These are phyloP conservation scores for Sporothrix schenckii DNA, from an alignment of 2,329 filamentous ascomycete species.

Conservation along the genomic window DNA sequence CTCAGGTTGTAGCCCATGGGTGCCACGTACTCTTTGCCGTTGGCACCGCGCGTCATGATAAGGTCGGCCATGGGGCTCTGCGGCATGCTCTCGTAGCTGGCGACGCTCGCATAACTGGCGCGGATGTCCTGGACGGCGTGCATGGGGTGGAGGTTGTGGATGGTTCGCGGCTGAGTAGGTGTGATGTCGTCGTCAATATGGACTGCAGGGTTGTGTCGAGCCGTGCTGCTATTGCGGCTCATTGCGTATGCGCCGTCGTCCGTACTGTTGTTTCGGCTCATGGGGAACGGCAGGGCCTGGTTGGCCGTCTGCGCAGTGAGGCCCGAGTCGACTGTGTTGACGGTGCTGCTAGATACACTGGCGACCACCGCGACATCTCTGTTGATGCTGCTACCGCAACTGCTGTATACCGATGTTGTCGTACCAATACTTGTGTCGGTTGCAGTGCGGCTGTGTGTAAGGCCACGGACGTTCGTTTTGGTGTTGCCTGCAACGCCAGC, in stretches of 20 bases:
- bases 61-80: slow-evolving; percentile 57
- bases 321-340: not conserved
- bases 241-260: slow-evolving; percentile 33
- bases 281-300: slow-evolving; percentile 15
- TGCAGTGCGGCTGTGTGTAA: slow-evolving; percentile 25
- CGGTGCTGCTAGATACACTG: not conserved
- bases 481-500: too few species aligned
- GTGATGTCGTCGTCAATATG: not conserved
- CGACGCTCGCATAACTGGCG: slow-evolving; percentile 35
- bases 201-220: not conserved
- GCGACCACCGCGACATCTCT: not conserved
- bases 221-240: not conserved
- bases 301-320: slow-evolving; percentile 22
- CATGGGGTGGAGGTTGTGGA: slow-evolving; percentile 5
- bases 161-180: not conserved
- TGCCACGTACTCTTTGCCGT: slow-evolving; percentile 48
- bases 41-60: slow-evolving; percentile 47
- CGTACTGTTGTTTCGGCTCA: slow-evolving; percentile 32
- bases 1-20: slow-evolving; percentile 65
- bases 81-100: slow-evolving; percentile 51
- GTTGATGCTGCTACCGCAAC: slow-evolving; percentile 30
- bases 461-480: not conserved
- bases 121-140: slow-evolving; percentile 13
- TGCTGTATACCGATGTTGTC: slow-evolving; percentile 6
- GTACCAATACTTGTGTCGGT: slow-evolving; percentile 24